phyloP scores from a whole-genome alignment of 768 basidiomycete species.

The Trichaptum fuscoviolaceum region DNA sequence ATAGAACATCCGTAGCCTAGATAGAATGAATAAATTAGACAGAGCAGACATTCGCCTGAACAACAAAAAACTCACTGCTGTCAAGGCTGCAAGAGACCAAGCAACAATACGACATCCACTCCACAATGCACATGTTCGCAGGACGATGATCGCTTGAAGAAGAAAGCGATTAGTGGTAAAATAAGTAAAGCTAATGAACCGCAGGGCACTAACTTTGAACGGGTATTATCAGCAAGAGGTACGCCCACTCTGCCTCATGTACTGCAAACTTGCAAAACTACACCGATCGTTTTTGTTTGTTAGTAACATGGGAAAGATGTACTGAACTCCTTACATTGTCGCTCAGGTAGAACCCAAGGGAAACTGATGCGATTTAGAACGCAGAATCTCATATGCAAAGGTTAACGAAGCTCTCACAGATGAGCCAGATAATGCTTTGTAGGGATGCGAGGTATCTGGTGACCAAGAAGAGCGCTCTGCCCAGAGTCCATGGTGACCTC shows the following conservation, averaged over 20 bases:
- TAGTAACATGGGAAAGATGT: neutral
- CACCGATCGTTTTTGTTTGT: neutral
- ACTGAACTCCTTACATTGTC: neutral
- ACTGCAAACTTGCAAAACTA: conserved; percentile 1
- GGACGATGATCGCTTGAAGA: neutral
- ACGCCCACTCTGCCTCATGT: neutral
- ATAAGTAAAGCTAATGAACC: neutral
- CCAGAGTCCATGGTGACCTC: neutral
- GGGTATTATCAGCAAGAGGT: neutral
- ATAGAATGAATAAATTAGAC: neutral
- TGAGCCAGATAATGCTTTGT: neutral
- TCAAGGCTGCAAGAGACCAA: neutral
- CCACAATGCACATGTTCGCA: neutral
- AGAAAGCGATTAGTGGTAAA: neutral
- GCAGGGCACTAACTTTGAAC: neutral
- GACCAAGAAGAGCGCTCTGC: neutral
- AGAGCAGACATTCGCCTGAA: neutral
- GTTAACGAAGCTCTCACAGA: neutral
- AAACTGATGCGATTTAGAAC: neutral
- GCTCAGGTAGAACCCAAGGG: neutral
- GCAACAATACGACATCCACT: neutral
- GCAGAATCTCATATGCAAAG: neutral
- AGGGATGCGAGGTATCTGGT: neutral
- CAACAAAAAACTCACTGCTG: neutral
- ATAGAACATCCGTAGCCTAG: neutral